phyloP scores from a whole-genome alignment of 257 asterid species.

The Capsicum baccatum region DNA sequence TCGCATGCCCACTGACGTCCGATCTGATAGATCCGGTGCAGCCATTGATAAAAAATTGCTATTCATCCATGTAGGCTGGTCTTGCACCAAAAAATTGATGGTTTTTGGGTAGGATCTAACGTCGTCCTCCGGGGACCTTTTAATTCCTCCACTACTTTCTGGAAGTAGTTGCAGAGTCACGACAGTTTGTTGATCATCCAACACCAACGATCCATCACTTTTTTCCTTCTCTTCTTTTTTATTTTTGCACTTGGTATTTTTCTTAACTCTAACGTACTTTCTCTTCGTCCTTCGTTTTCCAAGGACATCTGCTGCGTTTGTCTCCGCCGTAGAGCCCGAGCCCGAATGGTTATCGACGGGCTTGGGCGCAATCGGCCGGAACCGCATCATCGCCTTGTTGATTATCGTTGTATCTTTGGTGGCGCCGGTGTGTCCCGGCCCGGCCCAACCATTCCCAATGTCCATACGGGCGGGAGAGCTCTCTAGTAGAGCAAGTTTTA shows the following conservation, averaged over 20 bases:
- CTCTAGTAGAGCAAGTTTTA: background rate
- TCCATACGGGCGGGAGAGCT: conserved; percentile 18
- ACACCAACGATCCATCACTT: conserved; percentile 21
- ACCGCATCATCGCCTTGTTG: conserved; percentile 15
- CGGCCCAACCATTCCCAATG: background rate
- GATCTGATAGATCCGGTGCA: conserved; percentile 34
- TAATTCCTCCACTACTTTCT: conserved; percentile 10
- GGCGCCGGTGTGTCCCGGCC: background rate
- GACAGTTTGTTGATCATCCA: conserved; percentile 25
- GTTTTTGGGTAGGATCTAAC: conserved; percentile 31
- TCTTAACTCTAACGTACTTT: conserved; percentile 55
- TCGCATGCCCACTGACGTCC: conserved; percentile 12
- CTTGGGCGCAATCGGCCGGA: conserved; percentile 56
- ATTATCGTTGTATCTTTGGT: background rate
- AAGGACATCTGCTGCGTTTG: background rate
- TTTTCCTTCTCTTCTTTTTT: conserved; percentile 18
- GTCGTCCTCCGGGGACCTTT: background rate
- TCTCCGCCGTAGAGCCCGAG: conserved; percentile 25
- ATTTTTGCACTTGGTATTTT: conserved; percentile 32
- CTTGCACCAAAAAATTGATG: conserved; percentile 32
- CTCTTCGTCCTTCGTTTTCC: conserved; percentile 43
- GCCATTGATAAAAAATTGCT: background rate
- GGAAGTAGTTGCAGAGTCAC: conserved; percentile 19
- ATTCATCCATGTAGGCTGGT: conserved; percentile 13
- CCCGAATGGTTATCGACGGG: conserved; percentile 40